Evolutionary conservation across 2,329 filamentous ascomycete species (phyloP), one percentile per base, ranked within the genome.

Genomic region (Fusarium bulbicola): DNA sequence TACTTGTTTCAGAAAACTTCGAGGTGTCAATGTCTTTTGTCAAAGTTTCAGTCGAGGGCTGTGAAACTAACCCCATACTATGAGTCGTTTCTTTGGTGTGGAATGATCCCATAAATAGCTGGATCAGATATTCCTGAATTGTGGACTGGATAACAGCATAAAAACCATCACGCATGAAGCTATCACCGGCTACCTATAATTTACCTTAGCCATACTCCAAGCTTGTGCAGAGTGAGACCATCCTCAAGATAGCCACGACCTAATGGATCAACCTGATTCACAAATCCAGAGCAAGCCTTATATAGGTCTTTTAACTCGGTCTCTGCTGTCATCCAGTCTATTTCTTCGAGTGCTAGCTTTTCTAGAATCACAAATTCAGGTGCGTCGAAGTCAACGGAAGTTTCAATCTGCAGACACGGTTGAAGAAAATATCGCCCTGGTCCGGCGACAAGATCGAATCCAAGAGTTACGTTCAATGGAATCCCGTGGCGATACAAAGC

Each of bases 221-320:
- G 3, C 3, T 24, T 20, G 13, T 16, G 26, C 1, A n/a, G 8
- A 20, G 21, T 6, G 7, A 26, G 20, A 58, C 65, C 14, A 15
- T 32, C 65, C 57, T 71, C 66, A 12, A 71, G 40, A 24, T 47
- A 66, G 15, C 68, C 57, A 3, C 10, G 7, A 8, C 66, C 60
- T 0, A 3, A 3, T 5, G 32, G 24, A 10, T 46, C 12, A 1
- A 66, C 52, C 42, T 70, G 37, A 7, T 62, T 46, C 3, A 70
- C 30, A 40, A 71, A 70, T 9, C 14, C 10, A 4, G 66, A 30
- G 1, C 59, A 40, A 2, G 53, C 32, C 18, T 21, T 57, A 5
- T 57, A 59, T 7, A 66, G 43, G 2, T 49, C 13, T 11, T 18
- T 43, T 0, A 63, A 52, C 18, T 26, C 10, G 0, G 1, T 5